A percentile compares a stretch with the other conserved stretches of the same genome.
phyloP scores from a whole-genome alignment of 192 early-diverging fungal genomes.

The Endogone sp. region DNA sequence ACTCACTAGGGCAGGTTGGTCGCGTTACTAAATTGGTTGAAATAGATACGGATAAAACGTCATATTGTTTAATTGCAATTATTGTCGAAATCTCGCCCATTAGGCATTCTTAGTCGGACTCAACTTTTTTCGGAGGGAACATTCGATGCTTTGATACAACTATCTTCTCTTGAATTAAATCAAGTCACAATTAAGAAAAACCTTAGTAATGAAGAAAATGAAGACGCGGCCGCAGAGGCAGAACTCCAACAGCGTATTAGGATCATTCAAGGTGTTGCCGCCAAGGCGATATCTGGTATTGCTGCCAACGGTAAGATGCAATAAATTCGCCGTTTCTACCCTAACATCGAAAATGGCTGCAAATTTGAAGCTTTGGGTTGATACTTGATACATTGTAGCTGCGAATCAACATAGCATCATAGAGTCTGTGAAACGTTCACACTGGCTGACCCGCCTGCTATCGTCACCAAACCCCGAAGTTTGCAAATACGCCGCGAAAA shows the following conservation, averaged over 20 bases:
- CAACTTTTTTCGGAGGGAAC: slow-evolving; percentile 20
- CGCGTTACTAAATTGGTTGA: neutral
- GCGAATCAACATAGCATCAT: slow-evolving; percentile 49
- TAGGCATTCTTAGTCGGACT: slow-evolving; percentile 15
- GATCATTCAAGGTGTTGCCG: slow-evolving; percentile 36
- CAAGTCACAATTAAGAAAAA: neutral
- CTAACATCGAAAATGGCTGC: no score
- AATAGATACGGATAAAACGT: no score
- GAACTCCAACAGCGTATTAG: slow-evolving; percentile 27
- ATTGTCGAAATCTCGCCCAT: neutral
- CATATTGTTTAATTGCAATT: neutral
- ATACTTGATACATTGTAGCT: slow-evolving; percentile 15
- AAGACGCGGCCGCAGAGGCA: slow-evolving; percentile 17
- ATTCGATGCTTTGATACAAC: slow-evolving; percentile 18
- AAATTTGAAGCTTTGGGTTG: no score
- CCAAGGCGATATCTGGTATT: slow-evolving; percentile 38
- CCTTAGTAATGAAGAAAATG: neutral
- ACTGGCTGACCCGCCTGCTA: slow-evolving; percentile 34
- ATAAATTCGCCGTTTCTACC: no score
- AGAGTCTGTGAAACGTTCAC: slow-evolving; percentile 31
- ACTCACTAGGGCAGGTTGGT: slow-evolving; percentile 14
- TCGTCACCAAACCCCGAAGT: slow-evolving; percentile 39
- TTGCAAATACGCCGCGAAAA: slow-evolving; percentile 50
- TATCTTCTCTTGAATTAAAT: slow-evolving; percentile 14
- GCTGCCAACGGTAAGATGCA: slow-evolving; percentile 21